These are phyloP conservation scores for Gentiana dahurica DNA, from an alignment of 257 asterid species.

Conservation along the genomic window DNA sequence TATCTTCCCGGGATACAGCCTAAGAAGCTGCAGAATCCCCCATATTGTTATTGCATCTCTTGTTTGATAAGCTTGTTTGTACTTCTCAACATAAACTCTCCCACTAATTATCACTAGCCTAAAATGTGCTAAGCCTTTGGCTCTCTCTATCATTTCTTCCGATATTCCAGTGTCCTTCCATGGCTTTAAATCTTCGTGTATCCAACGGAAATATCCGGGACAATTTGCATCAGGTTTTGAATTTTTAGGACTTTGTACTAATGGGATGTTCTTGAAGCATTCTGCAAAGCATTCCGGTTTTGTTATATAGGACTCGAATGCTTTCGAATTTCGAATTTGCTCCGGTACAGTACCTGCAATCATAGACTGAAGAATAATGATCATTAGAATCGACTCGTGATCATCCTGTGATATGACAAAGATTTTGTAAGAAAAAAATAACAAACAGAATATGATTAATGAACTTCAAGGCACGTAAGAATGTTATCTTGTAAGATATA, in stretches of 20 bases:
- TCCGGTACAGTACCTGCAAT: conserved; percentile 23
- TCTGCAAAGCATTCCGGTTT: conserved; percentile 33
- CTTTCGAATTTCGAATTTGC: conserved; percentile 13
- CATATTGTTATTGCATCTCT: conserved; percentile 71
- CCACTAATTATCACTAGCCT: conserved; percentile 48
- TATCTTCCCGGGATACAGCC: conserved; percentile 55
- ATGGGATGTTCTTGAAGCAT: conserved; percentile 31
- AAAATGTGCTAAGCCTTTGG: conserved; percentile 33
- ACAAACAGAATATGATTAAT: too few species aligned
- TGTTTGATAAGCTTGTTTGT: conserved; percentile 49
- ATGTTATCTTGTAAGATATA: too few species aligned
- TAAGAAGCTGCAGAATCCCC: conserved; percentile 76
- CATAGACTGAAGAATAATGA: conserved; percentile 27
- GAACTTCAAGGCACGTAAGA: too few species aligned
- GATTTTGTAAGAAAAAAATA: too few species aligned
- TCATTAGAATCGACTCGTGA: neutral
- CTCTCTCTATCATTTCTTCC: conserved; percentile 38
- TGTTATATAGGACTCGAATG: conserved; percentile 22
- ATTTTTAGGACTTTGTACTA: conserved; percentile 1
- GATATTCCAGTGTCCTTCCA: conserved; percentile 65
- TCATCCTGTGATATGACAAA: neutral
- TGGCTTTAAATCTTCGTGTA: conserved; percentile 71
- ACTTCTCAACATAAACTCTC: conserved; percentile 44
- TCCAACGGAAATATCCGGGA: conserved; percentile 76
- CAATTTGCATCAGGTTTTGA: conserved; percentile 23